These are phyloP conservation scores for Fusarium sp. DNA, from an alignment of 2,329 filamentous ascomycete genomes.

Conservation along the genomic window DNA sequence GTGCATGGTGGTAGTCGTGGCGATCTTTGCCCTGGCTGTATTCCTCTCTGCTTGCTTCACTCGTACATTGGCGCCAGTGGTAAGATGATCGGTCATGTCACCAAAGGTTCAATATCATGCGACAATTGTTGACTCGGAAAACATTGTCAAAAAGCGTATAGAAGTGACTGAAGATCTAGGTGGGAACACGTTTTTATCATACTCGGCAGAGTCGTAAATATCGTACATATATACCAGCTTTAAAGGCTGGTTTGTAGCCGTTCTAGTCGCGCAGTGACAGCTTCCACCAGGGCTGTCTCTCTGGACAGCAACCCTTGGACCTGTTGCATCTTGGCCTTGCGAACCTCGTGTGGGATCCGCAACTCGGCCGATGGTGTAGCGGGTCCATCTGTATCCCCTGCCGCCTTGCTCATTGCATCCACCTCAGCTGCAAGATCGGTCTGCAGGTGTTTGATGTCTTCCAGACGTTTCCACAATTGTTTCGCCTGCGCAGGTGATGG, in stretches of 20 bases:
- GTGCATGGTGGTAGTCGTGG: not conserved
- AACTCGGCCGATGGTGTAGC: slow-evolving; percentile 54
- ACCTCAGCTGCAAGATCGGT: slow-evolving; percentile 65
- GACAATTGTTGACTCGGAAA: not conserved
- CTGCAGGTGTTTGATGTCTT: slow-evolving; percentile 65
- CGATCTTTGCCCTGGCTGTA: slow-evolving; percentile 16
- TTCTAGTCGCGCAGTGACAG: slow-evolving; percentile 71
- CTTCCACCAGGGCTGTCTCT: slow-evolving; percentile 75
- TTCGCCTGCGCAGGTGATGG: slow-evolving; percentile 49
- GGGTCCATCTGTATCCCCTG: slow-evolving; percentile 42
- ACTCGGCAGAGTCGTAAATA: slow-evolving; percentile 22
- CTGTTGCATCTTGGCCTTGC: slow-evolving; percentile 71
- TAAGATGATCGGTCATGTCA: not conserved
- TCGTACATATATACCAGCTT: slow-evolving; percentile 41
- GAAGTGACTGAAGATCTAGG: slow-evolving; percentile 1
- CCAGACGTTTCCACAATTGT: slow-evolving; percentile 66
- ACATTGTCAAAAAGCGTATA: not conserved
- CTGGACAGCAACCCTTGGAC: slow-evolving; percentile 72
- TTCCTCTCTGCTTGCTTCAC: not conserved
- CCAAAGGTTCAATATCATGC: not conserved
- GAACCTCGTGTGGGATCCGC: slow-evolving; percentile 68
- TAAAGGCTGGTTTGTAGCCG: slow-evolving; percentile 56
- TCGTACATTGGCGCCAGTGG: not conserved
- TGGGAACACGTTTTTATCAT: slow-evolving; percentile 27
- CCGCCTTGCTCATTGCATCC: slow-evolving; percentile 54